Conservation (phyloP, 2,329 filamentous ascomycete genomes). For the Hortaea werneckii region DNA sequence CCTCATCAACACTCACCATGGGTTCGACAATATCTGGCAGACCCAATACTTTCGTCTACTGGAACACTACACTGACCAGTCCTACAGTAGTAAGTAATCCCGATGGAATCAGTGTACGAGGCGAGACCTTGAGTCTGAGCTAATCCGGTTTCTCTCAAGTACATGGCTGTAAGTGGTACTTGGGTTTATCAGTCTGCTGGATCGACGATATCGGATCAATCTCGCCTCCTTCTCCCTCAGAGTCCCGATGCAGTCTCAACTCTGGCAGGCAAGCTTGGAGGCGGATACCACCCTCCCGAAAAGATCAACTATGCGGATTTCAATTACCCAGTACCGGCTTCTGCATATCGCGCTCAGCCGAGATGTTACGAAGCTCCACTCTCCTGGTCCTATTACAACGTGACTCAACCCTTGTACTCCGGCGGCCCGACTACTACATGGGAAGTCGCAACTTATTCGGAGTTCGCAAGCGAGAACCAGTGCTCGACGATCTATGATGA, state of each 20-base stretch:
- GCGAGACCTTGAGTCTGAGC: no score
- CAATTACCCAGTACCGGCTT: constrained; percentile 10
- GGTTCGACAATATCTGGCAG: constrained; percentile 9
- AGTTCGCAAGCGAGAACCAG: constrained; percentile 7
- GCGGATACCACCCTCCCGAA: constrained; percentile 6
- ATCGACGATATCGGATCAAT: constrained; percentile 3
- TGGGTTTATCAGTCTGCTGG: constrained; percentile 8
- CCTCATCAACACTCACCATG: constrained; percentile 7
- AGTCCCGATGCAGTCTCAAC: constrained; percentile 8
- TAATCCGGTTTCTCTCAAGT: neutral
- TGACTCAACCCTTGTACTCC: neutral
- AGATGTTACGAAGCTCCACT: constrained; percentile 7
- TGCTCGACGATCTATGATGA: constrained; percentile 18
- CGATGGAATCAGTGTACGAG: no score
- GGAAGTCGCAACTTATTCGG: neutral
- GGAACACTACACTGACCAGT: constrained; percentile 12
- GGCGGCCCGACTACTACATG: neutral
- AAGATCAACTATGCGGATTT: constrained; percentile 14
- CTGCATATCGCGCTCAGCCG: constrained; percentile 15
- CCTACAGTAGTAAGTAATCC: constrained; percentile 7
- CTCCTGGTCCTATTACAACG: neutral
- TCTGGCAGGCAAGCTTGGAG: constrained; percentile 10
- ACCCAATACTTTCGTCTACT: constrained; percentile 10
- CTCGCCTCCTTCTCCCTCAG: constrained; percentile 9
- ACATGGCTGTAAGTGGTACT: constrained; percentile 12